These are phyloP conservation scores for Saturnispora zaruensis DNA, from an alignment of 805 yeast species.

Conservation along the genomic window DNA sequence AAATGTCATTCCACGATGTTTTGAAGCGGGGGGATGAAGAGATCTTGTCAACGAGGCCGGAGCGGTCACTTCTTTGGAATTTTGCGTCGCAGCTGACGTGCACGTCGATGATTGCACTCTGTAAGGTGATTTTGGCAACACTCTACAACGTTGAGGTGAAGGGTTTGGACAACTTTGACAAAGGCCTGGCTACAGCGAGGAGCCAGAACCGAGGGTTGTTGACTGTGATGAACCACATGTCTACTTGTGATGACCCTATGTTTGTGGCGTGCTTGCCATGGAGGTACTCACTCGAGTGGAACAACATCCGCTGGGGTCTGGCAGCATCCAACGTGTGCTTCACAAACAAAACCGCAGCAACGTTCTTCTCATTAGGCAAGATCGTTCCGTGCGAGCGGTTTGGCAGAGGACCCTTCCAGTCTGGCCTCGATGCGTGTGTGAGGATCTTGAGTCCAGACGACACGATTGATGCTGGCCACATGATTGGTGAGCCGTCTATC, in stretches of 20 bases:
- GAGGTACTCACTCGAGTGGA: conserved; percentile 51
- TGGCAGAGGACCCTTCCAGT: conserved; percentile 91
- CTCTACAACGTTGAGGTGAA: conserved; percentile 57
- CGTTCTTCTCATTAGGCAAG: conserved; percentile 80
- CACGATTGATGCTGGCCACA: conserved; percentile 39
- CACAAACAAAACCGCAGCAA: conserved; percentile 38
- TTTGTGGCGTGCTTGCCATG: conserved; percentile 82
- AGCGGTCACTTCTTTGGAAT: conserved; percentile 55
- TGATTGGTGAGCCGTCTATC: too few relatives aligned
- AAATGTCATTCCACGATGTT: conserved; percentile 64
- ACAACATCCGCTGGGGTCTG: conserved; percentile 81
- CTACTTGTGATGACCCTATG: conserved; percentile 85
- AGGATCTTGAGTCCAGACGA: conserved; percentile 74
- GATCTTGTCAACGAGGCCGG: conserved; percentile 43
- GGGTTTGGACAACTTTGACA: conserved; percentile 55
- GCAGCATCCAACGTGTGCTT: conserved; percentile 93
- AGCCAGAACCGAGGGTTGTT: conserved; percentile 64
- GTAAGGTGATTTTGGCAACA: conserved; percentile 52
- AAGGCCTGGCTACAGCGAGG: conserved; percentile 54
- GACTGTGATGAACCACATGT: conserved; percentile 91
- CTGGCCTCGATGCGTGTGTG: conserved; percentile 78
- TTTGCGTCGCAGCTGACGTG: conserved; percentile 61
- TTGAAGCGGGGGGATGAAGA: conserved; percentile 66
- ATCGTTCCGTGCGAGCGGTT: conserved; percentile 80
- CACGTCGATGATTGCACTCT: conserved; percentile 49